A percentile compares a stretch with the other conserved stretches of the same genome.
Evolutionary conservation across 2,329 filamentous ascomycete genomes (phyloP).

Genomic region (Pyricularia grisea): DNA sequence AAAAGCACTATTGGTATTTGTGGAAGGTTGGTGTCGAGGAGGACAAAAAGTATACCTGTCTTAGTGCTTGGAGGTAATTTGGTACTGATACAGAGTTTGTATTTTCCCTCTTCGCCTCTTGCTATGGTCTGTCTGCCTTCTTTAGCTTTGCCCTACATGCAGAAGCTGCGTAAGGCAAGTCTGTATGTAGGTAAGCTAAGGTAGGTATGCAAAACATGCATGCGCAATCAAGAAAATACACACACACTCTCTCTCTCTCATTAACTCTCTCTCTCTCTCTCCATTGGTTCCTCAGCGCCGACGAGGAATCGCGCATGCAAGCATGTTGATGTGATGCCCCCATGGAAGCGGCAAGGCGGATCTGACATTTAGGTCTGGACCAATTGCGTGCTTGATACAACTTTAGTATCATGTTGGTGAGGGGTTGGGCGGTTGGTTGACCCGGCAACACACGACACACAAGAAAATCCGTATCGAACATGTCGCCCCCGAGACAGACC

Average conservation of each 20-base stretch:
- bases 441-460: not conserved
- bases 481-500: not conserved
- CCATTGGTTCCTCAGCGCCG: not conserved
- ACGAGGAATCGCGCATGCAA: not conserved
- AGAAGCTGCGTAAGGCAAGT: not conserved
- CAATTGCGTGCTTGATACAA: not conserved
- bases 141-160: not conserved
- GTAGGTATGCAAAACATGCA: not conserved
- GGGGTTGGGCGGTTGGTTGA: not conserved
- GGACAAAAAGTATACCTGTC: not conserved
- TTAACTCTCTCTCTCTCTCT: not conserved
- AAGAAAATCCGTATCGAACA: not conserved
- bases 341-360: not conserved
- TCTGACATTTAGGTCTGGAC: not conserved
- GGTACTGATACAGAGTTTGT: not conserved
- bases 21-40: not conserved
- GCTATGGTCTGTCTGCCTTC: not conserved
- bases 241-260: too few relatives aligned
- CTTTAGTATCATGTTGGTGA: not conserved
- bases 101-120: not conserved
- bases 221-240: not conserved
- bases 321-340: conserved; percentile 1
- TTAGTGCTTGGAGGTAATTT: not conserved
- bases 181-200: not conserved
- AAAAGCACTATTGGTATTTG: not conserved